Evolutionary conservation across 1,284 basidiomycete species (phyloP), one percentile per base, ranked within the genome.

Genomic region (Ustilago xerochloae): DNA sequence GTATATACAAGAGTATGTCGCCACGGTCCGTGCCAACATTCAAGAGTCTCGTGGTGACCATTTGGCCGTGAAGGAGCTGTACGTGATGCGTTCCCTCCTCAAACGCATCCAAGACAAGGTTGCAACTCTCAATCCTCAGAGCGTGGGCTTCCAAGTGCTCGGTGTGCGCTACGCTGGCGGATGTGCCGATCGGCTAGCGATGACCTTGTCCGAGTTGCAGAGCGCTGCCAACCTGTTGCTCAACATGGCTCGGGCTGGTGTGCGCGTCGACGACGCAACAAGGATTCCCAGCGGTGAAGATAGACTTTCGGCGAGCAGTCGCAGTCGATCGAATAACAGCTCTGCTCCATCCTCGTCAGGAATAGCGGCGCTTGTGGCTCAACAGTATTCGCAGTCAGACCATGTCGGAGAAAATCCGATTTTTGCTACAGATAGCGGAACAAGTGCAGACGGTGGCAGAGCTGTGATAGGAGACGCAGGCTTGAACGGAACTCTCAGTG

Each of bases 1-100:
- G 36, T 71, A 63, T 50, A 66, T 71, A 3, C 68, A 71, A 48
- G 68, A 71, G 22, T 71, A 71, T 28, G 68, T 71, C 43, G 63
- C 68, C 7, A 55, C 59, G 1, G 68, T 71, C 15, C 58, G 68
- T 5, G 53, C 68, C 32, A 71, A 71, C 32, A 66, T 71, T 24
- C 68, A 71, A 39, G 68, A 71, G 39, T 71, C 68, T 20, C 63
- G 68, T n/a, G 68, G 68, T 33, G 68, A 71, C 32, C 68, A 71
- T 49, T 59, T 71, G 0, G 68, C 68, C 1, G 68, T 71, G 2
- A 71, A 71, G 36, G 68, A 71, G 58, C 63, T 71, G 10, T 71
- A 66, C 28, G 58, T 71, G 15, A 71, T 71, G 68, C 63, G 68
- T 4, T 71, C 68, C 41, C 28, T 71, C 41, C 68, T 71, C n/a